phyloP scores from a whole-genome alignment of 805 yeast genomes.

The Schizosaccharomyces lindneri region DNA sequence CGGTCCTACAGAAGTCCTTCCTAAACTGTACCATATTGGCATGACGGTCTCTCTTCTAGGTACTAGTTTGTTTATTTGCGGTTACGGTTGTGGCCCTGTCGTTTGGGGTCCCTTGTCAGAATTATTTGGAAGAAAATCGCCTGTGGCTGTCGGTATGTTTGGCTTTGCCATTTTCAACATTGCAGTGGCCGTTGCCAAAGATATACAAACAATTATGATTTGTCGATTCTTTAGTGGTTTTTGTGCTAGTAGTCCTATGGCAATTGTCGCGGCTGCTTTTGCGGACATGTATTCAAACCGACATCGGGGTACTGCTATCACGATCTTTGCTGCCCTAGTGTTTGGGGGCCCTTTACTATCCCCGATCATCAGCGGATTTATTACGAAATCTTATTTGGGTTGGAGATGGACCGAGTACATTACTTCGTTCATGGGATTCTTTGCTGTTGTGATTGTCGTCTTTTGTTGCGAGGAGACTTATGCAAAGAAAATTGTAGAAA shows the following conservation, averaged over 20 bases:
- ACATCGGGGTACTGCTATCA: conserved; percentile 51
- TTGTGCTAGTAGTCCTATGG: conserved; percentile 65
- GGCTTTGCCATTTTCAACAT: conserved; percentile 36
- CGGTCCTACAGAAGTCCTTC: conserved; percentile 23
- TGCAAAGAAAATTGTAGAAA: conserved; percentile 37
- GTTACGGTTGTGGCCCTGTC: conserved; percentile 82
- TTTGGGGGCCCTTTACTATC: conserved; percentile 62
- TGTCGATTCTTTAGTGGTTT: conserved; percentile 62
- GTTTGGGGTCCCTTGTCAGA: conserved; percentile 81
- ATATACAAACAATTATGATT: conserved; percentile 50
- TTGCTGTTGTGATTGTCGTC: conserved; percentile 18
- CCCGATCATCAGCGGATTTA: conserved; percentile 55
- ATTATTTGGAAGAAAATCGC: conserved; percentile 28
- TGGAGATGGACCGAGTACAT: conserved; percentile 72
- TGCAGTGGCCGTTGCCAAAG: conserved; percentile 56
- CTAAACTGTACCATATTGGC: conserved; percentile 33
- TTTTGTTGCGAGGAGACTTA: conserved; percentile 41
- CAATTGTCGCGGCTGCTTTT: conserved; percentile 66
- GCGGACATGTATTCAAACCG: conserved; percentile 51
- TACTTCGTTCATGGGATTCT: conserved; percentile 33
- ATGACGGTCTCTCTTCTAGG: conserved; percentile 47
- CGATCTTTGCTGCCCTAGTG: conserved; percentile 45
- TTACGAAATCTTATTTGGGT: conserved; percentile 31
- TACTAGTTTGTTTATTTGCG: conserved; percentile 59
- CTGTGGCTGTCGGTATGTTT: conserved; percentile 30